Conservation (phyloP, 306 rosid genomes). For the Medicago ruthenica region DNA sequence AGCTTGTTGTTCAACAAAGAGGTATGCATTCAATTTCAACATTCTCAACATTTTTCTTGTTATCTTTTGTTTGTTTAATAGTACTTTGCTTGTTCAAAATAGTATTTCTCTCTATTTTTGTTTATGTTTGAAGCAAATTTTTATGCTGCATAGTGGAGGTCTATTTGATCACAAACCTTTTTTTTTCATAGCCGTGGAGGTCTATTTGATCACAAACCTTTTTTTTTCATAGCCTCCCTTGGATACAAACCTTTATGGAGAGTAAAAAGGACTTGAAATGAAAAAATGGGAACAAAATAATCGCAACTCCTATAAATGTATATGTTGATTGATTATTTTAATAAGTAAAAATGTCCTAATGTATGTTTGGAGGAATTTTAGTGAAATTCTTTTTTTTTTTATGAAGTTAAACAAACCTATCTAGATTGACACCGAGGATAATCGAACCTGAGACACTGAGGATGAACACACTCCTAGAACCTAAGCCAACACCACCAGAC, state of each 20-base stretch:
- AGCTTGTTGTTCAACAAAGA: slow-evolving; percentile 65
- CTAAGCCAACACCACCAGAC: too few relatives aligned
- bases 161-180: too few relatives aligned
- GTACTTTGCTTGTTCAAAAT: neutral
- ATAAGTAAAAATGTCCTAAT: neutral
- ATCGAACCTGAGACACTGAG: too few relatives aligned
- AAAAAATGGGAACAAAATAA: neutral
- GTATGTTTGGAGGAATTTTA: neutral
- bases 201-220: too few relatives aligned
- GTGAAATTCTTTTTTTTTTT: neutral
- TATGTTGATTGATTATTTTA: neutral
- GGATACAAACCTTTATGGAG: neutral
- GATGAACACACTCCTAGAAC: too few relatives aligned
- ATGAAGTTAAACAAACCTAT: too few relatives aligned
- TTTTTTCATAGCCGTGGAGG: too few relatives aligned
- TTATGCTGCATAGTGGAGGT: neutral
- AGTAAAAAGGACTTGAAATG: neutral
- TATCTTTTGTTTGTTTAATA: neutral
- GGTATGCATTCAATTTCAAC: slow-evolving; percentile 29
- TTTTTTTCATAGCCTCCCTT: too few relatives aligned
- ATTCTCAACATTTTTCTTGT: neutral
- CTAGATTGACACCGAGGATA: too few relatives aligned
- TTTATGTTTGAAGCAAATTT: too few relatives aligned
- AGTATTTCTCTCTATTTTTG: neutral
- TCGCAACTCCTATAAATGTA: neutral